Conservation (phyloP, 176 grass and related monocot genomes). For the Phoenix dactylifera region DNA sequence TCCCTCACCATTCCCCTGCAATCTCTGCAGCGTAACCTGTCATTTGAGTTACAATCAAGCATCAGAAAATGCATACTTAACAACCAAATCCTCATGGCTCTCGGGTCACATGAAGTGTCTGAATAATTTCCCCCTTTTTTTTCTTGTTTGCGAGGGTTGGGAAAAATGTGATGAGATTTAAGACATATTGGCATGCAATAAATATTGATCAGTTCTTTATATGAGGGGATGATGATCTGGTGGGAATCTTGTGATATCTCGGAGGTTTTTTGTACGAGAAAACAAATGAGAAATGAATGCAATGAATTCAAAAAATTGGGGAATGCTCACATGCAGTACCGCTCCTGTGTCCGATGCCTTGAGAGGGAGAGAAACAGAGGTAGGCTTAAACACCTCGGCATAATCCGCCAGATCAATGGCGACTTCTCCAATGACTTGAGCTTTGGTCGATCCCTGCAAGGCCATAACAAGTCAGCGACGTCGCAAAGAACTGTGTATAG, state of each 20-base stretch:
- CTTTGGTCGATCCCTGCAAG: slow-evolving; percentile 69
- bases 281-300: not conserved
- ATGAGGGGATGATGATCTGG: not conserved
- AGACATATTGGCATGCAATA: slow-evolving; percentile 5
- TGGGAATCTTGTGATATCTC: slow-evolving; percentile 21
- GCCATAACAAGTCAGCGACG: not conserved
- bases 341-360: slow-evolving; percentile 51
- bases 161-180: not conserved
- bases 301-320: not conserved
- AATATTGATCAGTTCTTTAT: slow-evolving; percentile 17
- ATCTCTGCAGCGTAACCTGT: slow-evolving; percentile 94
- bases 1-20: slow-evolving; percentile 59
- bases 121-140: no score
- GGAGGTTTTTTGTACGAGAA: not conserved
- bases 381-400: slow-evolving; percentile 73
- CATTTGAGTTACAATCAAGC: slow-evolving; percentile 27
- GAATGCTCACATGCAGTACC: slow-evolving; percentile 74
- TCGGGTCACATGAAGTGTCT: no score
- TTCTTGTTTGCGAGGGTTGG: no score
- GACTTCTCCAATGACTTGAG: slow-evolving; percentile 69
- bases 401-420: slow-evolving; percentile 78
- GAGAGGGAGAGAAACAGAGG: slow-evolving; percentile 55
- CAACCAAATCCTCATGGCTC: no score
- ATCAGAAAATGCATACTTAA: not conserved
- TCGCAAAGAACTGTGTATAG: not conserved